Evolutionary conservation across 331 rosid species (phyloP), one percentile per base, ranked within the genome.

Genomic region (Cucumis variabilis): DNA sequence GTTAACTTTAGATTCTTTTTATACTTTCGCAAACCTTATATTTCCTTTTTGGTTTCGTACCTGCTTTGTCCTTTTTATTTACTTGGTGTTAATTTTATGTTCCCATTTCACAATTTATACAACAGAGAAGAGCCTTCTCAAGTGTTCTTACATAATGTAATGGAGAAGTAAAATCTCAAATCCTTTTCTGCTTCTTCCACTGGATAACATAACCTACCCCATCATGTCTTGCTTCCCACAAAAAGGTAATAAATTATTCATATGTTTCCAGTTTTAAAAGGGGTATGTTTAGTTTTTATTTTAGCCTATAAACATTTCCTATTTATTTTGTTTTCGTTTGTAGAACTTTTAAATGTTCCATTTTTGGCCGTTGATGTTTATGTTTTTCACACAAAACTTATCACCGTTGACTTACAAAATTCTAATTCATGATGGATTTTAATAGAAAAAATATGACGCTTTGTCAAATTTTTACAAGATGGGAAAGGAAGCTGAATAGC

Each of bases 41-140:
- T 58, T 15, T 69, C 7, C 5, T 70, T 70, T 70, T 28, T 70
- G 44, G 63, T 58, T 58, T 58, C 63, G 15, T 58, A 58, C 60
- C 14, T 51, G 21, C 7, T 58, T 58, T 58, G 63, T 58, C 21
- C 9, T 58, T 58, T 58, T 58, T 58, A 58, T 58, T 58, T 58
- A 58, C 15, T 30, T 16, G 13, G 46, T 41, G 63, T 65, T 78
- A 50, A 30, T 80, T 13, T 86, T 9, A 77, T 63, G 19, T 88
- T 78, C 63, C 24, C 11, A 71, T 84, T 63, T 44, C 12, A 72
- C 25, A 14, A 4, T 86, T 67, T 23, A 41, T 83, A 51, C 77
- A 72, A 87, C 88, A 95, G 99, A 87, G 98, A 90, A 86, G 93
- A 89, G 88, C 92, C 87, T 73, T 96, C 98, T 85, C 93, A 83